Evolutionary conservation across 225 moss, liverwort and hornwort genomes (phyloP).

Genomic region (Physcomitrium patens): DNA sequence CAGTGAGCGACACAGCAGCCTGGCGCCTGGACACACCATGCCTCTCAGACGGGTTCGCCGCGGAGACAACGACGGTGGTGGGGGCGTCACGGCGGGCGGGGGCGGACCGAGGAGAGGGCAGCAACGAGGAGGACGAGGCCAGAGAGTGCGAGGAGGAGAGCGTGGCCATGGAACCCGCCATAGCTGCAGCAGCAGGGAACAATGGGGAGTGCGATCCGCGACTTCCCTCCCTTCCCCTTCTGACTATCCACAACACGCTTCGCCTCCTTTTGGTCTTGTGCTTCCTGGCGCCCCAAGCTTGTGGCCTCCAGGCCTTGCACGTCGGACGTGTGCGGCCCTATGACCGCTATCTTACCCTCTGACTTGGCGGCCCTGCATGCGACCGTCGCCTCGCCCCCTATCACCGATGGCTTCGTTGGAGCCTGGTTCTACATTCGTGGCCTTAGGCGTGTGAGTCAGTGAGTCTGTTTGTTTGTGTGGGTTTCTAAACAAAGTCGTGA

Average conservation of each 20-base stretch:
- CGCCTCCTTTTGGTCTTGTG: no score
- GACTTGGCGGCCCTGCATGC: background rate
- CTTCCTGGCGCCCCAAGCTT: background rate
- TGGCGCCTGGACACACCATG: constrained; percentile 47
- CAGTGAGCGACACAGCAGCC: constrained; percentile 53
- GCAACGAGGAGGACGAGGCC: constrained; percentile 23
- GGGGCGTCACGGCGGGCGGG: background rate
- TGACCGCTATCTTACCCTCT: constrained; percentile 30
- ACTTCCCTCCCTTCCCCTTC: no score
- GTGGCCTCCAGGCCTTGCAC: constrained; percentile 25
- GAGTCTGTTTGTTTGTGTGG: no score
- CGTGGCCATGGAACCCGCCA: constrained; percentile 45
- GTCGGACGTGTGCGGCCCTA: background rate
- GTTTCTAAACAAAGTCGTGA: no score
- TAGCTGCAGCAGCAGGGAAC: constrained; percentile 19
- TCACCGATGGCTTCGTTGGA: no score
- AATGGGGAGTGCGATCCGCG: background rate
- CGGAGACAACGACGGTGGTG: constrained; percentile 19
- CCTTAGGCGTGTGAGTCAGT: no score
- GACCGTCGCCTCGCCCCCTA: no score
- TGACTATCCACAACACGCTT: background rate
- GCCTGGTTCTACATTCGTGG: no score
- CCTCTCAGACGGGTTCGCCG: constrained; percentile 18
- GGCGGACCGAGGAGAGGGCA: constrained; percentile 5
- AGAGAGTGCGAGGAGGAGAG: constrained; percentile 50